phyloP scores from a whole-genome alignment of 2,329 filamentous ascomycete genomes.

The Cercospora berteroae region DNA sequence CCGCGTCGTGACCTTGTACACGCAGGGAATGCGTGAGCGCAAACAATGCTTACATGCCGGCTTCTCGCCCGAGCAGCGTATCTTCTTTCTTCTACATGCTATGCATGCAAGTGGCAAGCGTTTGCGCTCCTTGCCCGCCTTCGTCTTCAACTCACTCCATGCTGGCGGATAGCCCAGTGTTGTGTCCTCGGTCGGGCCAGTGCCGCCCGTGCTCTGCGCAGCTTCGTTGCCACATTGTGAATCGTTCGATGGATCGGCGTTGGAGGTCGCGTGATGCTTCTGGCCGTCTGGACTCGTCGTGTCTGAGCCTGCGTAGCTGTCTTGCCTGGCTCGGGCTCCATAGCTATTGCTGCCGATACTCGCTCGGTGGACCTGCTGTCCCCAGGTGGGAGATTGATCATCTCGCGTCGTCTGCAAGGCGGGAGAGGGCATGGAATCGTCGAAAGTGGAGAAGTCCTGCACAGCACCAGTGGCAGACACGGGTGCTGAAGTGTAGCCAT shows the following conservation, averaged over 20 bases:
- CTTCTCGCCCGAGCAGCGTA: slow-evolving; percentile 95
- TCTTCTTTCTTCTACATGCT: slow-evolving; percentile 94
- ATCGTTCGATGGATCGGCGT: slow-evolving; percentile 1
- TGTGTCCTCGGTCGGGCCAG: slow-evolving; percentile 17
- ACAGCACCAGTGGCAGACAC: slow-evolving; percentile 12
- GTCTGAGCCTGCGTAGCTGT: slow-evolving; percentile 34
- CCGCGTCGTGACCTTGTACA: slow-evolving; percentile 93
- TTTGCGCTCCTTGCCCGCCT: slow-evolving; percentile 91
- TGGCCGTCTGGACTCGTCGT: slow-evolving; percentile 31
- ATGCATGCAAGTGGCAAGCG: slow-evolving; percentile 90
- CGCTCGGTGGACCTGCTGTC: slow-evolving; percentile 30
- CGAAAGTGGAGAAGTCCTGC: slow-evolving; percentile 20
- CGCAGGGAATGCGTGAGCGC: slow-evolving; percentile 87
- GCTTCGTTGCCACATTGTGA: slow-evolving; percentile 14
- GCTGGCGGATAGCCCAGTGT: slow-evolving; percentile 36
- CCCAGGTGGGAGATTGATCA: slow-evolving; percentile 21
- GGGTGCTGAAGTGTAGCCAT: slow-evolving; percentile 23
- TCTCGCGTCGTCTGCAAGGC: slow-evolving; percentile 13
- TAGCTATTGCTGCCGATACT: slow-evolving; percentile 35
- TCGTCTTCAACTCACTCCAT: slow-evolving; percentile 56
- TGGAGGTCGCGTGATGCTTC: slow-evolving; percentile 7
- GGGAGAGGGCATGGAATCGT: slow-evolving; percentile 22
- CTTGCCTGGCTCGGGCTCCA: slow-evolving; percentile 22
- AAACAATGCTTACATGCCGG: slow-evolving; percentile 96
- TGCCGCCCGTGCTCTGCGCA: slow-evolving; percentile 15